A percentile compares a stretch with the other conserved stretches of the same genome.
phyloP scores from a whole-genome alignment of 345 rosid species.

The Citrus maxima region DNA sequence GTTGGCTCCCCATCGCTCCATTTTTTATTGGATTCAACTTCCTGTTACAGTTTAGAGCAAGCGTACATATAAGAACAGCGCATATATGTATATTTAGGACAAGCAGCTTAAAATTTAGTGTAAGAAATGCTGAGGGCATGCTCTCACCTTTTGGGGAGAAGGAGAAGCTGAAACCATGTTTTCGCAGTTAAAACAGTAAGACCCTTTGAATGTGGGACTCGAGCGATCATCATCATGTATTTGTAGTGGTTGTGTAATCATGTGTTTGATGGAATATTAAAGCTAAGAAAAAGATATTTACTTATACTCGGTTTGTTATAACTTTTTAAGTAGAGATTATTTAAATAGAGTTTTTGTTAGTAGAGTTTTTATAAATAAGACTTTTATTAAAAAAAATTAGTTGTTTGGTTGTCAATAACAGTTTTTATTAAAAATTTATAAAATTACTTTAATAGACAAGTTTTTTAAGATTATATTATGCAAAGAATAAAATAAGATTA shows the following conservation, averaged over 20 bases:
- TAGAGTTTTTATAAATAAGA: too few species aligned
- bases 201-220: constrained; percentile 12
- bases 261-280: not conserved
- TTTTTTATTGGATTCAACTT: constrained; percentile 43
- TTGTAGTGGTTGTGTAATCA: constrained; percentile 13
- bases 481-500: too few species aligned
- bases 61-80: too few species aligned
- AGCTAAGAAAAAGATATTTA: not conserved
- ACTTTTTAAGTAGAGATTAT: too few species aligned
- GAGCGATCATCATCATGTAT: constrained; percentile 14
- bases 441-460: too few species aligned
- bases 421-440: too few species aligned
- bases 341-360: too few species aligned
- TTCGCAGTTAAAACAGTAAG: not conserved
- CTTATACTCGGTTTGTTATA: not conserved
- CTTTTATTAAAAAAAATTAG: too few species aligned
- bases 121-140: not conserved
- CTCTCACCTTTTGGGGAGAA: constrained; percentile 41
- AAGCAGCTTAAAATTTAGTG: not conserved
- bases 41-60: constrained; percentile 28
- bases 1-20: constrained; percentile 54
- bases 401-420: too few species aligned
- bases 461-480: too few species aligned
- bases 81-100: too few species aligned
- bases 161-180: constrained; percentile 57